Evolutionary conservation across 306 rosid genomes (phyloP).

Genomic region (Carpinus fangiana): DNA sequence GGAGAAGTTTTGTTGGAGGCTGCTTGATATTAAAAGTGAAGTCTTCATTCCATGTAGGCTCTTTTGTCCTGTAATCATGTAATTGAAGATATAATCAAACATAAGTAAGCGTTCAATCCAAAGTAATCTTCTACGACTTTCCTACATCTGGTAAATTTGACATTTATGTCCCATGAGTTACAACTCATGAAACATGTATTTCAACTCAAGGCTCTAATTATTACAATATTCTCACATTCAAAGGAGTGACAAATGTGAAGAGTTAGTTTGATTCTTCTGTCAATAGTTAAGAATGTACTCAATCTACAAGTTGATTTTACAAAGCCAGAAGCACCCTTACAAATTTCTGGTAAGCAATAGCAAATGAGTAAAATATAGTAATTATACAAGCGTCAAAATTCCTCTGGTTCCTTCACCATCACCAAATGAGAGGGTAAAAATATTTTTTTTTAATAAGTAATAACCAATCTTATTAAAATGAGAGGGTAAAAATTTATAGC

Average conservation of each 20-base stretch:
- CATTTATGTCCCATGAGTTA: not conserved
- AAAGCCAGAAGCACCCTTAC: not conserved
- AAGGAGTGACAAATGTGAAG: not conserved
- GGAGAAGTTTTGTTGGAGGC: constrained; percentile 60
- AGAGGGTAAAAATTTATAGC: not conserved
- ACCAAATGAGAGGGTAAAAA: not conserved
- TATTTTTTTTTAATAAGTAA: not conserved
- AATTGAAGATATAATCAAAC: constrained; percentile 27
- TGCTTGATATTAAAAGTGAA: constrained; percentile 68
- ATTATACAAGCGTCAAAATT: not conserved
- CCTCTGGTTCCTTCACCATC: not conserved
- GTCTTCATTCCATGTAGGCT: constrained; percentile 91
- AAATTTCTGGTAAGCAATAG: not conserved
- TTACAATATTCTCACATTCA: not conserved
- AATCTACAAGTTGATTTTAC: not conserved
- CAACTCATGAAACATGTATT: constrained; percentile 20
- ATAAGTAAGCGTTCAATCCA: constrained; percentile 1
- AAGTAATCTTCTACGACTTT: constrained; percentile 1
- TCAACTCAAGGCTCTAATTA: constrained; percentile 18
- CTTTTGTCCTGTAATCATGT: constrained; percentile 61
- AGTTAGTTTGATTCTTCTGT: not conserved
- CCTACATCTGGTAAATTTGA: not conserved
- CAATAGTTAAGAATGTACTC: not conserved
- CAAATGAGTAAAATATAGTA: not conserved
- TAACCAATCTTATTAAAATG: not conserved